Base-by-base conservation (phyloP, 2,329 filamentous ascomycete species). In the Graphilbum fragrans region DNA sequence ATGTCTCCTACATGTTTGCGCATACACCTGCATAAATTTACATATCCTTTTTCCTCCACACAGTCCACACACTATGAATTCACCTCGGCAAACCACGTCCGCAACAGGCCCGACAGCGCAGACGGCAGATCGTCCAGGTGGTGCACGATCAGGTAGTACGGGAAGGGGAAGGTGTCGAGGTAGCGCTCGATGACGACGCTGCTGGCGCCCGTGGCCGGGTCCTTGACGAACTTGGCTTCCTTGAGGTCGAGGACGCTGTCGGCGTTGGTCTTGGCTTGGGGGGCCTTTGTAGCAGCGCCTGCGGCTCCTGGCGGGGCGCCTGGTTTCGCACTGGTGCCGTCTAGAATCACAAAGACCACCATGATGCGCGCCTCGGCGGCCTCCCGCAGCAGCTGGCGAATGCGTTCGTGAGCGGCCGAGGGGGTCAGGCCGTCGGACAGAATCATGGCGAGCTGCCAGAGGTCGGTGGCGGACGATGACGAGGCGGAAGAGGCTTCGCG, bases 261-360 rank as follows among this genome's bases (percentile, higher is more conserved):
- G 37, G 70, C 71, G n/a, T 44, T 62, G 36, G 21, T 23, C 61
- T 52, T 51, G 12, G 45, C 37, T 10, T 35, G 34, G 23, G 11
- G 12, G 31, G 32, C 37, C 20, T 20, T 25, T 21, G 16, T 35
- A 17, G 19, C 21, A 49, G 44, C 48, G 25, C 55, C 53, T 18
- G 62, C 65, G 7, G 23, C 7, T 12, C 7, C 7, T 7, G 23
- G 7, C 23, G 23, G 23, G 23, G 23, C 23, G 12, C 7, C 23
- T 7, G n/a, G n/a, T n/a, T n/a, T n/a, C n/a, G 7, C 23, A 12
- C 7, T 27, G 23, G 29, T 16, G 51, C 76, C 72, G 65, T 98
- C 92, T 55, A 98, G 86, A 53, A 99, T 83, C 52, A 98, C 86
- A 59, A 98, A 99, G 6, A 98, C 90, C 48, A 96, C 80, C 86